These are phyloP conservation scores for Aurinia saxatilis DNA, from an alignment of 345 rosid species.

Conservation along the genomic window DNA sequence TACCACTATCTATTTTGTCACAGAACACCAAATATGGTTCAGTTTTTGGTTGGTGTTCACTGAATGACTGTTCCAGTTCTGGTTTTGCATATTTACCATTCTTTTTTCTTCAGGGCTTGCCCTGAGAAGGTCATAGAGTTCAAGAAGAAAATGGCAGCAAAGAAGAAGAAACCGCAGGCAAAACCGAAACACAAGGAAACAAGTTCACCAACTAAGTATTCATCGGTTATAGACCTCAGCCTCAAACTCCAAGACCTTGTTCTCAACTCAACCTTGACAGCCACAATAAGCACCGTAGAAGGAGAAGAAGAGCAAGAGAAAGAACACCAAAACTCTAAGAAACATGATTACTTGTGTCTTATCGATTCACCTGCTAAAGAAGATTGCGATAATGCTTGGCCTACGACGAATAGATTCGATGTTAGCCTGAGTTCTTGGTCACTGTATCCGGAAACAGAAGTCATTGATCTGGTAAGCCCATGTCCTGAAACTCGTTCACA, in stretches of 20 bases:
- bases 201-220: conserved; percentile 19
- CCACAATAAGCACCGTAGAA: conserved; percentile 18
- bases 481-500: conserved; percentile 28
- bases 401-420: not conserved
- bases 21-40: not conserved
- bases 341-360: conserved; percentile 9
- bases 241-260: conserved; percentile 46
- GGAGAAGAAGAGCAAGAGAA: conserved; percentile 22
- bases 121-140: conserved; percentile 75
- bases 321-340: conserved; percentile 8
- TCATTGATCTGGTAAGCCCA: conserved; percentile 80
- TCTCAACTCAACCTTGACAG: conserved; percentile 37
- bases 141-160: conserved; percentile 46
- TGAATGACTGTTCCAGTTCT: not conserved
- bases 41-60: not conserved
- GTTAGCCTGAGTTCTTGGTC: not conserved
- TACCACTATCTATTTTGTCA: not conserved
- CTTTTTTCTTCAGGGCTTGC: conserved; percentile 51
- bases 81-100: not conserved
- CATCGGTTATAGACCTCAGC: conserved; percentile 40
- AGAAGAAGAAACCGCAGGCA: conserved; percentile 32
- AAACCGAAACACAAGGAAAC: conserved; percentile 39
- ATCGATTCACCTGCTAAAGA: conserved; percentile 22
- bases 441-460: conserved; percentile 26
- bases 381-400: not conserved